Evolutionary conservation across 1,139 yeast species (phyloP).

Genomic region (Hansenula lynferdii): DNA sequence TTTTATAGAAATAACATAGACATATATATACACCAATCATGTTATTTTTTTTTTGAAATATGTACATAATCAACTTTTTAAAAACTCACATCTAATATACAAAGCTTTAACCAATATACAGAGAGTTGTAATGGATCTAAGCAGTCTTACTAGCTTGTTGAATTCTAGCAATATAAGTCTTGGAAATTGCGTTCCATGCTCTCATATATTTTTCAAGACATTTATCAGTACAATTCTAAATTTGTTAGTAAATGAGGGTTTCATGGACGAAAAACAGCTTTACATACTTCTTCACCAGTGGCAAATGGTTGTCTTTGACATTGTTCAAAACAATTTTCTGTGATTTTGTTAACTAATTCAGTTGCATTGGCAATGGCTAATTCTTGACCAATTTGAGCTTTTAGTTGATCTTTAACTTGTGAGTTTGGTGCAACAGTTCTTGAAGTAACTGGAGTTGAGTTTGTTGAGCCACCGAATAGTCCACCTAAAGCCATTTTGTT

Average conservation of each 20-base stretch:
- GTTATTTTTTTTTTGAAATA: too few relatives aligned
- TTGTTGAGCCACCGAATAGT: conserved; percentile 35
- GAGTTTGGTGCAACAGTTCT: conserved; percentile 24
- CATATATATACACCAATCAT: neutral
- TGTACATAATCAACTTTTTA: too few relatives aligned
- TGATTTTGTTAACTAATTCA: conserved; percentile 76
- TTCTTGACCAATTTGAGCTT: conserved; percentile 73
- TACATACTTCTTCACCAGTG: conserved; percentile 35
- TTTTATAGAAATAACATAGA: too few relatives aligned
- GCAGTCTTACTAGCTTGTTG: conserved; percentile 39
- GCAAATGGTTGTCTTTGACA: conserved; percentile 54
- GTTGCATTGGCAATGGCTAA: conserved; percentile 88
- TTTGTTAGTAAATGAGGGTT: conserved; percentile 23
- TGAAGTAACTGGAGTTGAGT: conserved; percentile 28
- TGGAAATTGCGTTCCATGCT: conserved; percentile 83
- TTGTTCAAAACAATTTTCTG: conserved; percentile 84
- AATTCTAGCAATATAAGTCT: conserved; percentile 69
- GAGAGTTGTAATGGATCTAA: neutral
- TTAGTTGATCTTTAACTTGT: conserved; percentile 54
- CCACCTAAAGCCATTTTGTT: conserved; percentile 32
- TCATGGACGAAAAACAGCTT: neutral
- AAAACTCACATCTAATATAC: too few relatives aligned
- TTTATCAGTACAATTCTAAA: conserved; percentile 53
- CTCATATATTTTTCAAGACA: conserved; percentile 88
- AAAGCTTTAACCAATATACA: conserved; percentile 12